Percentiles rank a stretch among this genome's conserved stretches.
These are phyloP conservation scores for Ophiocordyceps camponoti-rufipedis DNA, from an alignment of 2,329 filamentous ascomycete genomes.

Conservation along the genomic window DNA sequence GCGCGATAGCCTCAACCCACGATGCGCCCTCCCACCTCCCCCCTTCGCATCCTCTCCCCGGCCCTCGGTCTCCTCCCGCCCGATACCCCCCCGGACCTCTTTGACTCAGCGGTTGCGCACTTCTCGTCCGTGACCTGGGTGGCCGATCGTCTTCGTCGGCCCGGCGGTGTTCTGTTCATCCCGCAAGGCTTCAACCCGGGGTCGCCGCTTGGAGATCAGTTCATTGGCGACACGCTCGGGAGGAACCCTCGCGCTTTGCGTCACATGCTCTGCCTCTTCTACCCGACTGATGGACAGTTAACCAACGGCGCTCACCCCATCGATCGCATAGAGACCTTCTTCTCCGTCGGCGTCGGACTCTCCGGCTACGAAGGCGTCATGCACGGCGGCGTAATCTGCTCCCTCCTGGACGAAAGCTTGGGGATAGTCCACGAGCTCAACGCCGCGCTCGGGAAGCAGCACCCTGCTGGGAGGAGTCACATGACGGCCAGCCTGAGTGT, in stretches of 20 bases:
- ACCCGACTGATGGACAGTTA: constrained; percentile 8
- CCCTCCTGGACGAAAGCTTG: constrained; percentile 19
- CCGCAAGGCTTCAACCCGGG: constrained; percentile 15
- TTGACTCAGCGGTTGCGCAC: constrained; percentile 10
- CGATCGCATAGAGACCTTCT: constrained; percentile 11
- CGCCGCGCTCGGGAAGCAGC: constrained; percentile 12
- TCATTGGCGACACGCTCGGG: constrained; percentile 15
- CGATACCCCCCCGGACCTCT: constrained; percentile 9
- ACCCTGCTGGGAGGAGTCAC: constrained; percentile 7
- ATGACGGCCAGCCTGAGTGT: constrained; percentile 18
- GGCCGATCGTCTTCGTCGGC: constrained; percentile 4
- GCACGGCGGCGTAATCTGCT: constrained; percentile 17
- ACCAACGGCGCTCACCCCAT: constrained; percentile 10
- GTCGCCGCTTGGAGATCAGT: constrained; percentile 12
- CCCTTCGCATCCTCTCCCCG: constrained; percentile 13
- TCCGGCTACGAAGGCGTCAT: constrained; percentile 14
- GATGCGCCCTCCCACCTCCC: neutral
- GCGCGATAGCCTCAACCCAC: no score
- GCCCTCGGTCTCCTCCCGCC: constrained; percentile 11
- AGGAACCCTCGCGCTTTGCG: constrained; percentile 7
- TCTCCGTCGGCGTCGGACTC: constrained; percentile 15
- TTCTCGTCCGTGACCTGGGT: constrained; percentile 19
- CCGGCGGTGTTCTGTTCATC: constrained; percentile 9
- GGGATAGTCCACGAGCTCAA: constrained; percentile 19
- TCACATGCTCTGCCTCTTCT: constrained; percentile 17